Evolutionary conservation across 345 rosid species (phyloP).

Genomic region (Populus pruinosa): DNA sequence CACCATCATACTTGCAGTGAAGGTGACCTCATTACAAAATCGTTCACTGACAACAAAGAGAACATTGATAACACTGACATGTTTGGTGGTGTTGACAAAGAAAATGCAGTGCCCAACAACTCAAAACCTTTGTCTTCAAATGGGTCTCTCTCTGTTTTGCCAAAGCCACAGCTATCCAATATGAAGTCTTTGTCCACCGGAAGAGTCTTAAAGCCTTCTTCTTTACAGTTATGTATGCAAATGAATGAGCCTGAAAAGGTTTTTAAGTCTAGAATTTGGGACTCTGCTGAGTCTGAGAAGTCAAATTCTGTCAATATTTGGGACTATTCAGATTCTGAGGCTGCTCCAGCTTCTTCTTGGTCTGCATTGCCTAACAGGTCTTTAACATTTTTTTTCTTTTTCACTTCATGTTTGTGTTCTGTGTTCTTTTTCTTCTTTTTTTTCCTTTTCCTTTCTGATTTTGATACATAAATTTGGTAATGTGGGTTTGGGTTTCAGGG

Average conservation of each 20-base stretch:
- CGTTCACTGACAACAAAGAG: slow-evolving; percentile 41
- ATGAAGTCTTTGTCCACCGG: slow-evolving; percentile 57
- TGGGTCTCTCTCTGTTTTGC: slow-evolving; percentile 27
- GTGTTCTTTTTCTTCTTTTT: neutral
- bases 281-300: slow-evolving; percentile 60
- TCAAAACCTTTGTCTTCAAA: slow-evolving; percentile 42
- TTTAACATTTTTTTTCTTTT: neutral
- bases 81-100: slow-evolving; percentile 28
- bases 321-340: slow-evolving; percentile 92
- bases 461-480: neutral
- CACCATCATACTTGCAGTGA: slow-evolving; percentile 38
- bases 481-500: slow-evolving; percentile 39
- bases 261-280: slow-evolving; percentile 55
- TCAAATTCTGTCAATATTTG: slow-evolving; percentile 68
- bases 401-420: neutral
- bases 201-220: slow-evolving; percentile 60
- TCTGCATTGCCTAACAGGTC: slow-evolving; percentile 83
- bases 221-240: slow-evolving; percentile 79
- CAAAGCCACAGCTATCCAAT: slow-evolving; percentile 29
- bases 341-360: slow-evolving; percentile 98
- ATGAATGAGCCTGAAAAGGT: slow-evolving; percentile 58
- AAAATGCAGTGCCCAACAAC: slow-evolving; percentile 35
- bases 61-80: slow-evolving; percentile 23
- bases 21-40: slow-evolving; percentile 12
- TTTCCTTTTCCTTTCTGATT: neutral